A percentile compares a stretch with the other conserved stretches of the same genome.
Evolutionary conservation across 2,329 filamentous ascomycete genomes (phyloP).

Genomic region (Aureobasidium melanogenum): DNA sequence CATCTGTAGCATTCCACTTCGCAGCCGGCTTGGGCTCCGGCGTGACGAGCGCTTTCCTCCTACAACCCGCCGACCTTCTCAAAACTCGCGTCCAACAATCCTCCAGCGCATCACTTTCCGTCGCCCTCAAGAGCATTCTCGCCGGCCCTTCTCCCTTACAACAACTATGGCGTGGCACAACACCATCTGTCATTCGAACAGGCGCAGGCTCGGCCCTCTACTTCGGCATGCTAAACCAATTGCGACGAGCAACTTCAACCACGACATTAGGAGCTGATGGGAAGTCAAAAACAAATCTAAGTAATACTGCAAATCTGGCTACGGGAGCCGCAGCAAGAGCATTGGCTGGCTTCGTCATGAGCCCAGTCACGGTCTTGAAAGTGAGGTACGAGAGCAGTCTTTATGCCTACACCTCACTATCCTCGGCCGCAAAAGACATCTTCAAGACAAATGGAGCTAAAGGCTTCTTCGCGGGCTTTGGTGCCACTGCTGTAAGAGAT

Average conservation of each 20-base stretch:
- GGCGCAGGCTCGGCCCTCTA: constrained; percentile 90
- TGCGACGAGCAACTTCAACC: constrained; percentile 30
- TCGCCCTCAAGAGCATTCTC: constrained; percentile 62
- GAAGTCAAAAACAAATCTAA: constrained; percentile 46
- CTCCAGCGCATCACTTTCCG: constrained; percentile 54
- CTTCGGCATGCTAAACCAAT: constrained; percentile 72
- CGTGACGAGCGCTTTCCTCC: constrained; percentile 74
- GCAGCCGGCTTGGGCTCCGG: constrained; percentile 80
- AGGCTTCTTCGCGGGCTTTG: constrained; percentile 90
- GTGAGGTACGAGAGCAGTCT: constrained; percentile 87
- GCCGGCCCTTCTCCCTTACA: constrained; percentile 57
- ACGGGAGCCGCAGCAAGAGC: constrained; percentile 79
- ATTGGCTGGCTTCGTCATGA: constrained; percentile 80
- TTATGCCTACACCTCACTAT: constrained; percentile 73
- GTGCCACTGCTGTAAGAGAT: constrained; percentile 84
- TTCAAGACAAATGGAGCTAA: constrained; percentile 60
- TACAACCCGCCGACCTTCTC: constrained; percentile 91
- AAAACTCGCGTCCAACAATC: constrained; percentile 95
- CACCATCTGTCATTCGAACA: constrained; percentile 87
- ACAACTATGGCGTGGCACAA: constrained; percentile 82
- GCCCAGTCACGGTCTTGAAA: constrained; percentile 94
- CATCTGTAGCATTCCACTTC: constrained; percentile 67
- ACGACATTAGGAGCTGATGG: background rate
- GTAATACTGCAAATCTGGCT: constrained; percentile 73
- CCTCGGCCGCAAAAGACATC: constrained; percentile 66